Evolutionary conservation across 768 basidiomycete species (phyloP).

Genomic region (Xanthoconium stramineum): DNA sequence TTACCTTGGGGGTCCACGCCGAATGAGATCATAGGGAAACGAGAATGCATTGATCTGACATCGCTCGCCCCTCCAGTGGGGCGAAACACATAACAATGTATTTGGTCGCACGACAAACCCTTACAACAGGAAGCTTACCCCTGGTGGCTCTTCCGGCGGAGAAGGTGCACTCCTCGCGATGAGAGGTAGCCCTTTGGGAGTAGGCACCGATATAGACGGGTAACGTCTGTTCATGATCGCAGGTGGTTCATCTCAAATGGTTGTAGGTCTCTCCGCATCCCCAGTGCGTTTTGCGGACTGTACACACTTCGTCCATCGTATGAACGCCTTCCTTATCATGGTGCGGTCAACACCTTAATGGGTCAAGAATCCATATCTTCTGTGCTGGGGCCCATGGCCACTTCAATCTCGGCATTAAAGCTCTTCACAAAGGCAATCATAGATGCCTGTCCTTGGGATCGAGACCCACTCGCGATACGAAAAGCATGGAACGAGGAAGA

Average conservation of each 20-base stretch:
- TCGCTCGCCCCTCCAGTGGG: constrained; percentile 46
- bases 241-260: background rate
- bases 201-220: constrained; percentile 85
- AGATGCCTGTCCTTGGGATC: constrained; percentile 53
- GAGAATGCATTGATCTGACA: background rate
- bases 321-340: constrained; percentile 67
- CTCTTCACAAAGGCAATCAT: constrained; percentile 45
- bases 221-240: constrained; percentile 22
- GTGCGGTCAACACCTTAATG: constrained; percentile 60
- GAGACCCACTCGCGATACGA: constrained; percentile 56
- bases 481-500: constrained; percentile 60
- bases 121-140: constrained; percentile 64
- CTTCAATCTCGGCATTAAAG: constrained; percentile 59
- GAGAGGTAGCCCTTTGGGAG: constrained; percentile 51
- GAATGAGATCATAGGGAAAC: background rate
- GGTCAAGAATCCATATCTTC: constrained; percentile 74
- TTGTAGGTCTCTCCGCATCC: constrained; percentile 68
- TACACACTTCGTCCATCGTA: constrained; percentile 76
- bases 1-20: background rate
- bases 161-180: constrained; percentile 73
- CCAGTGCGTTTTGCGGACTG: constrained; percentile 63
- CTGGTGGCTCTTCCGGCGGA: constrained; percentile 84
- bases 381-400: constrained; percentile 72
- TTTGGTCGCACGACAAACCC: constrained; percentile 83
- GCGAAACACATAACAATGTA: constrained; percentile 75